phyloP scores from a whole-genome alignment of 106 monocot genomes.

The Dendrobium huoshanense region DNA sequence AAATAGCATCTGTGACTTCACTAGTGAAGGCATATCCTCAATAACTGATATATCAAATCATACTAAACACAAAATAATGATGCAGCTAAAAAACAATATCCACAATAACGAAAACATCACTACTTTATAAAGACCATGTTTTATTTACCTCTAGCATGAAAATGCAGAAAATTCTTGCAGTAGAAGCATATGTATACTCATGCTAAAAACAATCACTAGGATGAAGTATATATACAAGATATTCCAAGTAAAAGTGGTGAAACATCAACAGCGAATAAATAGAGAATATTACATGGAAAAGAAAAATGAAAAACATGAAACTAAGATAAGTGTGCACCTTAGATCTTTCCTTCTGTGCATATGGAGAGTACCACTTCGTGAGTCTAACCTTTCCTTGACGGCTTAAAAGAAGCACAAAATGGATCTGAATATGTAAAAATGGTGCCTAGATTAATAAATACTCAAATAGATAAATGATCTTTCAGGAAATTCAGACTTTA shows the following conservation, averaged over 20 bases:
- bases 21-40: slow-evolving; percentile 47
- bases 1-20: slow-evolving; percentile 15
- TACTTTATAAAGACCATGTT: neutral
- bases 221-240: neutral
- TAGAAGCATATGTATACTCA: neutral
- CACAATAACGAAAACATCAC: slow-evolving; percentile 21
- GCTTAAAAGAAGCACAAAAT: slow-evolving; percentile 70
- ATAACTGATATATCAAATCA: neutral
- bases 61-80: neutral
- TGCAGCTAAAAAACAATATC: neutral
- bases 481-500: neutral
- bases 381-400: slow-evolving; percentile 72
- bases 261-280: neutral
- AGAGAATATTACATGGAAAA: neutral
- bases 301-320: neutral
- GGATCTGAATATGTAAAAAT: slow-evolving; percentile 30
- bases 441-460: neutral
- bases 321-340: slow-evolving; percentile 30
- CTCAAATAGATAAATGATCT: neutral
- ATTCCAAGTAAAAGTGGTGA: neutral
- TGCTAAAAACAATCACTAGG: neutral
- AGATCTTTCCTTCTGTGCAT: slow-evolving; percentile 70
- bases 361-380: slow-evolving; percentile 80
- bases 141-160: slow-evolving; percentile 1
- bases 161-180: neutral